Evolutionary conservation across 1,284 basidiomycete species (phyloP), one percentile per base, ranked within the genome.

Genomic region (Heliocybe sulcata): DNA sequence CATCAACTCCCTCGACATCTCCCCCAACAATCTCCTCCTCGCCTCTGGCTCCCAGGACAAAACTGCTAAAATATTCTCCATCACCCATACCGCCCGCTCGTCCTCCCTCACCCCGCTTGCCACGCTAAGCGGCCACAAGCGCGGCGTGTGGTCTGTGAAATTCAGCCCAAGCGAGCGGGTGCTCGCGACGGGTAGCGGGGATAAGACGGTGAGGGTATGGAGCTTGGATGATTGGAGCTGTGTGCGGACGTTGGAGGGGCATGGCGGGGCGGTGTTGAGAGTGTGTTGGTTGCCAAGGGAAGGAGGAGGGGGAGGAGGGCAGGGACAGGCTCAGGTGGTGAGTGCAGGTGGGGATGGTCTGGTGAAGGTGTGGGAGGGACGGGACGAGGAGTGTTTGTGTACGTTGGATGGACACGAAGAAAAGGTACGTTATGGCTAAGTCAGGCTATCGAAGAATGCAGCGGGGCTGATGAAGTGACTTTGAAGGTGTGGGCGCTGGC

Each of bases 381-480:
- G 82, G 59, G 87, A 91, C 53, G 96, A 99, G 66, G 85, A 90
- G 61, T 97, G 92, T 67, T 76, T 83, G 2, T 76, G 85, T 14
- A 99, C 96, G 8, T 74, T 99, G 67, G 97, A 99, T 69, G 95
- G 94, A 62, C 95, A 98, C 64, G 92, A 98, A 67, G 94, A 95
- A 64, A 97, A 95, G 80, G 93, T 90, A 59, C 33, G 81, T 66
- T 6, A 45, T 26, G 12, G 47, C 50, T 25, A 14, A 31, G 12
- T 51, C 53, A 31, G 59, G n/a, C n/a, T n/a, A n/a, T 54, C 54
- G 45, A 51, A 45, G 27, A 48, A 35, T 31, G 12, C 3, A 52
- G 47, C 50, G 45, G 45, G 35, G 38, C 19, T 52, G 45, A 61
- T 52, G 54, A 27, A 55, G 26, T 31, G 26, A 22, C n/a, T 38